phyloP scores from a whole-genome alignment of 176 grass and related monocot genomes.

The Raddia guianensis region DNA sequence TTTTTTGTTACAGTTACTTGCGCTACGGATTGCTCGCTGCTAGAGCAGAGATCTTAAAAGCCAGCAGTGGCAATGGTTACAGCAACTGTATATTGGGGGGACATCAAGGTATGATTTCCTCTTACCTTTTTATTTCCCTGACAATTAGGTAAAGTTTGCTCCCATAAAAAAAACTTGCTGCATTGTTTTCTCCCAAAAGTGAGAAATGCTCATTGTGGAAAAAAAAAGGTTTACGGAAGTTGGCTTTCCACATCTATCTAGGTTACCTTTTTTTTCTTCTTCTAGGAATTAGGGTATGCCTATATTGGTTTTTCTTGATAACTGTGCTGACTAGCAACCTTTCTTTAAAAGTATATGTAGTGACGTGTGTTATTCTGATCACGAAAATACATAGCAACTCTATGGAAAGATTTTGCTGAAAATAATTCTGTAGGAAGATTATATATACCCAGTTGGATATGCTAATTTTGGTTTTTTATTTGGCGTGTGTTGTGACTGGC shows the following conservation, averaged over 20 bases:
- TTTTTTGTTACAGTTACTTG: slow-evolving; percentile 64
- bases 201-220: background rate
- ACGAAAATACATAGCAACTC: background rate
- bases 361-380: background rate
- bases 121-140: background rate
- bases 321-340: background rate
- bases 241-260: background rate
- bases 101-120: slow-evolving; percentile 60
- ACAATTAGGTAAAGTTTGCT: slow-evolving; percentile 6
- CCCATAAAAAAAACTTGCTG: background rate
- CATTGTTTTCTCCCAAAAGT: background rate
- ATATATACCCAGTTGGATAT: background rate
- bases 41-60: slow-evolving; percentile 96
- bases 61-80: slow-evolving; percentile 55
- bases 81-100: slow-evolving; percentile 84
- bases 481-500: background rate
- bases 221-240: background rate
- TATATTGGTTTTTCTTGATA: slow-evolving; percentile 6
- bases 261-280: background rate
- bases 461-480: background rate
- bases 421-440: background rate
- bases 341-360: background rate
- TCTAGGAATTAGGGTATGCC: background rate
- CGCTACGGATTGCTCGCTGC: slow-evolving; percentile 89
- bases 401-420: background rate